Evolutionary conservation across 805 yeast genomes (phyloP).

Genomic region (Sugiyamaella floridensis): DNA sequence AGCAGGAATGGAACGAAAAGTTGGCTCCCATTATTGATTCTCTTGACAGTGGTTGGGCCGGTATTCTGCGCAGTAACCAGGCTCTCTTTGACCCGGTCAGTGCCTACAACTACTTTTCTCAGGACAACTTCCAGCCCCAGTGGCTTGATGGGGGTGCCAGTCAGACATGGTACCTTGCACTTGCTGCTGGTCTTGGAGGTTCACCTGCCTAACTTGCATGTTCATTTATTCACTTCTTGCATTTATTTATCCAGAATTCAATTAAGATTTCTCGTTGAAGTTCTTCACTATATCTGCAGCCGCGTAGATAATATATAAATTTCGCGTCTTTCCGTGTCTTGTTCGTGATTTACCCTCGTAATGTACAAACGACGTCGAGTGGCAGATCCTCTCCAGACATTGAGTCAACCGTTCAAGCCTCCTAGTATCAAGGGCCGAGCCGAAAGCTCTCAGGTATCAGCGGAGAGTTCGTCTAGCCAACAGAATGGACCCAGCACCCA

Average conservation of each 20-base stretch:
- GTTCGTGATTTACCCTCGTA: neutral
- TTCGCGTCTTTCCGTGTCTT: neutral
- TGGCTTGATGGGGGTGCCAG: constrained; percentile 81
- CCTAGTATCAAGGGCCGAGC: neutral
- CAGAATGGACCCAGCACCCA: neutral
- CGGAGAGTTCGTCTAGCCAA: neutral
- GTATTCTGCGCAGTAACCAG: constrained; percentile 61
- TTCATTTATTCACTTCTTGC: neutral
- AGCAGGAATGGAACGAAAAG: constrained; percentile 54
- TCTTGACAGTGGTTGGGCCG: constrained; percentile 48
- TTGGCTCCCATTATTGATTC: constrained; percentile 44
- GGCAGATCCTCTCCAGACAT: neutral
- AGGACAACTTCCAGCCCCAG: constrained; percentile 43
- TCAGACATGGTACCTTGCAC: constrained; percentile 78
- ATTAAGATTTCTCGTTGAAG: neutral
- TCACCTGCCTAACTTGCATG: constrained; percentile 5
- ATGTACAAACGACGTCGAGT: constrained; percentile 2
- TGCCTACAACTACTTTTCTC: constrained; percentile 57
- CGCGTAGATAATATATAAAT: neutral
- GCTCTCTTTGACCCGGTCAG: constrained; percentile 65
- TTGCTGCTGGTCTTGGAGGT: constrained; percentile 41
- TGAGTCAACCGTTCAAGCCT: neutral
- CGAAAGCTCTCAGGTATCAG: neutral
- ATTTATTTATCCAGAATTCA: neutral
- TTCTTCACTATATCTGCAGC: neutral